Evolutionary conservation across 2,329 filamentous ascomycete genomes (phyloP).

Genomic region (Eutypa lata): DNA sequence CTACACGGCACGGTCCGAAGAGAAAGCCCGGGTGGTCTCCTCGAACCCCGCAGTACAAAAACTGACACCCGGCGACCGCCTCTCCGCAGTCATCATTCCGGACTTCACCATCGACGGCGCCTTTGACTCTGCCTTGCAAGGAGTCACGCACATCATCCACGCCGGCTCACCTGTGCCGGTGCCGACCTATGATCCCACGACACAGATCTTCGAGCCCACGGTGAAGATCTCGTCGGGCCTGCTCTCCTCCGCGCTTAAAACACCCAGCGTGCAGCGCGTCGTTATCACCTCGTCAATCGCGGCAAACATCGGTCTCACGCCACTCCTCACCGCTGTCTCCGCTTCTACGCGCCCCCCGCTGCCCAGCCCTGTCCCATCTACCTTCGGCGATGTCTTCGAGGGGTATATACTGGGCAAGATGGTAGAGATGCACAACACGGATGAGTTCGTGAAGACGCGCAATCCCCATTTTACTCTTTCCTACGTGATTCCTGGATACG

Average conservation of each 20-base stretch:
- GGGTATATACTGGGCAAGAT: slow-evolving; percentile 20
- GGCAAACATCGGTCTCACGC: slow-evolving; percentile 12
- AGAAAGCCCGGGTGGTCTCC: slow-evolving; percentile 17
- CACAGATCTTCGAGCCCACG: slow-evolving; percentile 20
- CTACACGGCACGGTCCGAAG: slow-evolving; percentile 20
- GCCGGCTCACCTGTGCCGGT: slow-evolving; percentile 18
- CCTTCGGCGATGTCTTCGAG: slow-evolving; percentile 12
- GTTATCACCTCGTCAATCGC: slow-evolving; percentile 25
- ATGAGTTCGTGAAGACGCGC: slow-evolving; percentile 17
- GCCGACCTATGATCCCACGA: slow-evolving; percentile 11
- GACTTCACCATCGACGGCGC: slow-evolving; percentile 20
- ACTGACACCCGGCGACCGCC: slow-evolving; percentile 11
- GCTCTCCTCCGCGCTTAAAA: slow-evolving; percentile 18
- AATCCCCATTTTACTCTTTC: slow-evolving; percentile 22
- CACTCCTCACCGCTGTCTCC: slow-evolving; percentile 7
- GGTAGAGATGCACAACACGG: slow-evolving; percentile 16
- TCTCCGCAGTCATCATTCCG: slow-evolving; percentile 18
- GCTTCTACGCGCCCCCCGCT: slow-evolving; percentile 17
- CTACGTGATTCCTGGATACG: slow-evolving; percentile 23
- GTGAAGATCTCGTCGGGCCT: slow-evolving; percentile 14
- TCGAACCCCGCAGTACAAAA: slow-evolving; percentile 20
- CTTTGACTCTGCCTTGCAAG: slow-evolving; percentile 19
- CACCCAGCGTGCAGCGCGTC: slow-evolving; percentile 17
- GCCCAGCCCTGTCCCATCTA: slow-evolving; percentile 11
- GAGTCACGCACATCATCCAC: slow-evolving; percentile 24